Percentiles rank a stretch among this genome's conserved stretches.
Evolutionary conservation across 495 filamentous ascomycete genomes (phyloP).

Genomic region (Neurospora sp.): DNA sequence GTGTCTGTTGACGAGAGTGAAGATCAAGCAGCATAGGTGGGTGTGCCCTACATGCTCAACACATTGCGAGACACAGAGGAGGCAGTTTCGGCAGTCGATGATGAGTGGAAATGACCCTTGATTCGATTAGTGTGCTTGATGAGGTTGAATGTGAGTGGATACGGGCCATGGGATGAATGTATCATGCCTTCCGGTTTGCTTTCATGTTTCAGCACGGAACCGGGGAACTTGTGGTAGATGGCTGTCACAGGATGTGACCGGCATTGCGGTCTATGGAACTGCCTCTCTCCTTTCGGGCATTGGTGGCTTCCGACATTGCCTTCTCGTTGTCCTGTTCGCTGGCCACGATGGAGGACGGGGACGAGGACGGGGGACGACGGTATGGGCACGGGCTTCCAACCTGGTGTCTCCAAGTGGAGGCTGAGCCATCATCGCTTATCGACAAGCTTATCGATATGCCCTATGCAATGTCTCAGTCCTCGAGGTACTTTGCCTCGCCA

Average conservation of each 20-base stretch:
- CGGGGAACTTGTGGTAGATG: neutral
- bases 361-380: neutral
- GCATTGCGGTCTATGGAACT: neutral
- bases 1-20: slow-evolving; percentile 29
- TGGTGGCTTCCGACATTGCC: neutral
- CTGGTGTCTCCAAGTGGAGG: neutral
- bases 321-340: neutral
- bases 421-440: neutral
- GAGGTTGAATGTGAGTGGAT: neutral
- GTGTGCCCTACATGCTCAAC: slow-evolving; percentile 31
- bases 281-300: neutral
- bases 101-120: neutral
- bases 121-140: neutral
- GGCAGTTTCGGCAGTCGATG: neutral
- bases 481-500: neutral
- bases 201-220: neutral
- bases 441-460: neutral
- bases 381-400: neutral
- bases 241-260: neutral
- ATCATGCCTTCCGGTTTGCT: neutral
- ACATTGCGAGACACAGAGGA: slow-evolving; percentile 27
- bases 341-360: neutral
- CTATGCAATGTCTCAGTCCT: neutral
- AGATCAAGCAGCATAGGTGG: slow-evolving; percentile 23
- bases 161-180: neutral